A percentile compares a stretch with the other conserved stretches of the same genome.
Evolutionary conservation across 192 early-diverging fungal genomes (phyloP).

Genomic region (Podila minutissima): DNA sequence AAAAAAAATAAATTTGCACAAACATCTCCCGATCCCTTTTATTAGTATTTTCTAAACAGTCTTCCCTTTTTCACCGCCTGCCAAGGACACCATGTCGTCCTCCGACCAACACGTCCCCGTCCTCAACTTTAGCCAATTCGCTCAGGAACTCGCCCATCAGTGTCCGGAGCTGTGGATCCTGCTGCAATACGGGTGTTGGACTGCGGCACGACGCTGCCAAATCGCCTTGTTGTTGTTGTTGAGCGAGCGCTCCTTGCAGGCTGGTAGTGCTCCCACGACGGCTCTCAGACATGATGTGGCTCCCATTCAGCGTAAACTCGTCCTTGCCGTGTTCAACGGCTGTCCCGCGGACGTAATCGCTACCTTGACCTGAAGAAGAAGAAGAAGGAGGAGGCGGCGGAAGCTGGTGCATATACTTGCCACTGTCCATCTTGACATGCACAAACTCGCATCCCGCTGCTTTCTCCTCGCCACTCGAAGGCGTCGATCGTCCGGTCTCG

Average conservation of each 20-base stretch:
- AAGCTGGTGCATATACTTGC: slow-evolving; percentile 24
- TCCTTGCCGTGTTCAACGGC: background rate
- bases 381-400: background rate
- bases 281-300: slow-evolving; percentile 8
- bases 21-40: too few species aligned
- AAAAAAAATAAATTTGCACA: too few species aligned
- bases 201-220: slow-evolving; percentile 2
- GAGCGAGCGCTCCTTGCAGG: background rate
- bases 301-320: background rate
- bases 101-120: slow-evolving; percentile 38
- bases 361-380: background rate
- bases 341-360: background rate
- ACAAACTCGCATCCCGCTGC: background rate
- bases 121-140: slow-evolving; percentile 35
- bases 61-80: slow-evolving; percentile 2
- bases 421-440: slow-evolving; percentile 40
- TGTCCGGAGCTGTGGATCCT: slow-evolving; percentile 7
- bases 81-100: slow-evolving; percentile 25
- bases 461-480: background rate
- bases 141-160: slow-evolving; percentile 46
- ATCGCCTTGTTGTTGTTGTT: slow-evolving; percentile 22
- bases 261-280: slow-evolving; percentile 36
- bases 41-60: too few species aligned
- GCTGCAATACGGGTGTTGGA: slow-evolving; percentile 1
- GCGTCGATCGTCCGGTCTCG: background rate